A percentile compares a stretch with the other conserved stretches of the same genome.
Evolutionary conservation across 495 filamentous ascomycete genomes (phyloP).

Genomic region (Rhizodiscina lignyota): DNA sequence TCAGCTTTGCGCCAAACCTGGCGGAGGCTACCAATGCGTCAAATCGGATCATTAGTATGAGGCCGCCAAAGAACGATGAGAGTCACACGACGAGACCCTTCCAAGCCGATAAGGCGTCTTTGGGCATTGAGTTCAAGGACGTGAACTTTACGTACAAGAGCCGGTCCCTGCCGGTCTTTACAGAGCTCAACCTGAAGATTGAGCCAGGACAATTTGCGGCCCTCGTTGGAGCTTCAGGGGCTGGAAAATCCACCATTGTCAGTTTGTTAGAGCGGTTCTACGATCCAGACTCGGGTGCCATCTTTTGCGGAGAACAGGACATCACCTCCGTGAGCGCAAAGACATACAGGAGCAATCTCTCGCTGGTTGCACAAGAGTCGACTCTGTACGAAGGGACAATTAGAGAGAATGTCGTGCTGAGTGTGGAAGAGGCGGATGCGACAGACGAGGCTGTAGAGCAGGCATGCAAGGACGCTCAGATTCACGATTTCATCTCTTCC

Average conservation of each 20-base stretch:
- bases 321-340: constrained; percentile 9
- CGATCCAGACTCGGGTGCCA: constrained; percentile 12
- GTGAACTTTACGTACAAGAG: constrained; percentile 43
- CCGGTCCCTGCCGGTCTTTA: constrained; percentile 37
- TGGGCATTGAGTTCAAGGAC: constrained; percentile 50
- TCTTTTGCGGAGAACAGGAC: constrained; percentile 9
- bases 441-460: constrained; percentile 12
- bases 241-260: constrained; percentile 74
- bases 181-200: constrained; percentile 45
- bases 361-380: constrained; percentile 16
- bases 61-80: constrained; percentile 1
- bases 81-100: not conserved
- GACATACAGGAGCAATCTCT: constrained; percentile 10
- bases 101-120: not conserved
- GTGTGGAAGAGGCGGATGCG: constrained; percentile 6
- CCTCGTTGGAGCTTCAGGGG: constrained; percentile 66
- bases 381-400: constrained; percentile 19
- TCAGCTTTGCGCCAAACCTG: constrained; percentile 12
- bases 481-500: constrained; percentile 16
- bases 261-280: constrained; percentile 68
- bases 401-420: constrained; percentile 15
- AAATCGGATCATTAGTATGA: constrained; percentile 13
- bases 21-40: constrained; percentile 12
- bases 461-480: constrained; percentile 16
- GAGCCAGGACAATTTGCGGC: constrained; percentile 64